Base-by-base conservation (phyloP, 177 flowering plant genomes). In the Vitis hybrid region DNA sequence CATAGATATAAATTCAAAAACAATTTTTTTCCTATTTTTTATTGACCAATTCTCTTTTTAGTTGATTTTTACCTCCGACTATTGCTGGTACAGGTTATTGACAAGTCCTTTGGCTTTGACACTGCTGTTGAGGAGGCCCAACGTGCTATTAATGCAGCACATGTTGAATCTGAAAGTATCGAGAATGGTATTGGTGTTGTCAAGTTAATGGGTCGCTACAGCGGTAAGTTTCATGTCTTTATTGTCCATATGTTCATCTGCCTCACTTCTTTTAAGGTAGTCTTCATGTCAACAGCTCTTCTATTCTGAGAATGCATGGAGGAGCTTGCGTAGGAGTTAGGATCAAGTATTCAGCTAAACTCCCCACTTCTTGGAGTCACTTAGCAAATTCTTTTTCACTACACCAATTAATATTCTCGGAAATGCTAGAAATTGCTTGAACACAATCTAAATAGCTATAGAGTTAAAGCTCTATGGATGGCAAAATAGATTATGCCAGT, bases 81-180 rank as follows among this genome's bases (percentile, higher is more conserved):
- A 7, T 56, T 80, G 56, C 50, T 64, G 59, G n/a, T 78, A 55
- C 76, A 93, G 99, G 92, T 95, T 67, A 95, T 95, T 69, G 99
- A 95, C 82, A 91, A 74, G 70, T 93, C 99, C 30, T 93, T 95
- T 64, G 98, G 98, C 62, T 94, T 94, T 76, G 97, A 94, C 69
- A 83, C 97, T 80, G 97, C 98, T 60, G 99, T 94, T 66, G 99
- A 95, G 79, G 99, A 95, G 79, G 99, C 99, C 68, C 97, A 95
- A 69, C 89, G 99, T 72, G 99, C 98, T 61, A 95, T 95, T 32
- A 91, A 91, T 80, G 99, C 99, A 5, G 99, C 98, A 26, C 99
- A 94, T 84, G 97, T 92, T 75, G 98, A 94, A 85, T 85, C 97
- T 64, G 86, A 78, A 79, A 94, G 98, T 72, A 39, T 71, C 54